These are phyloP conservation scores for Malbranchea cinnamomea DNA, from an alignment of 2,329 filamentous ascomycete species.

Conservation along the genomic window DNA sequence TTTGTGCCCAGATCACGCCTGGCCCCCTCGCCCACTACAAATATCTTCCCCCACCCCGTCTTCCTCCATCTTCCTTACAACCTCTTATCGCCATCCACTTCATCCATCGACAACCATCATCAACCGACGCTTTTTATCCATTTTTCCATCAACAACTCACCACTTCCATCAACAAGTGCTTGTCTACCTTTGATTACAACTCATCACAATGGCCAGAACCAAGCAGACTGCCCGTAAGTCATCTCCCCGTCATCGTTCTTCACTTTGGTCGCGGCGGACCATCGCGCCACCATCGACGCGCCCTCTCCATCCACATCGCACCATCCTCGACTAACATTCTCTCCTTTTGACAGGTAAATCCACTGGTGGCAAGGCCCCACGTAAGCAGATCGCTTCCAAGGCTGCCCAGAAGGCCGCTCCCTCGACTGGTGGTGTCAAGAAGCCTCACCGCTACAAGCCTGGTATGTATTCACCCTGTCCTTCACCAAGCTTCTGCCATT, in stretches of 20 bases:
- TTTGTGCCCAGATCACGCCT: slow-evolving; percentile 8
- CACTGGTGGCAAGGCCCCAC: slow-evolving; percentile 57
- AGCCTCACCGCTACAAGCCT: slow-evolving; percentile 82
- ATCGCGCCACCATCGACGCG: slow-evolving; percentile 2
- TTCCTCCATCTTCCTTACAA: slow-evolving; percentile 12
- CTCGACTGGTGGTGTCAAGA: slow-evolving; percentile 94
- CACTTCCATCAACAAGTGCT: slow-evolving; percentile 19
- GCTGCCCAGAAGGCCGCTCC: slow-evolving; percentile 96
- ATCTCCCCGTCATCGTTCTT: slow-evolving; percentile 13
- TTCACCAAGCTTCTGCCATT: too few relatives aligned
- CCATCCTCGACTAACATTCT: slow-evolving; percentile 16
- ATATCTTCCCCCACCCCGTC: slow-evolving; percentile 12
- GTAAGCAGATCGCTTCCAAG: slow-evolving; percentile 99
- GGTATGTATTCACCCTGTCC: slow-evolving; percentile 36
- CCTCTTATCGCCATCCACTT: slow-evolving; percentile 8
- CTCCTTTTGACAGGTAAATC: slow-evolving; percentile 46
- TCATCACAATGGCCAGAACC: slow-evolving; percentile 33
- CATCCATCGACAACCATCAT: slow-evolving; percentile 14
- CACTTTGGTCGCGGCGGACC: slow-evolving; percentile 1
- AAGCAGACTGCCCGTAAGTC: slow-evolving; percentile 40
- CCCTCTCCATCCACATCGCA: slow-evolving; percentile 11
- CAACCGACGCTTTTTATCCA: slow-evolving; percentile 13
- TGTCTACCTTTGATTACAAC: too few relatives aligned
- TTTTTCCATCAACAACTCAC: slow-evolving; percentile 16
- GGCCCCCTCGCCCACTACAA: slow-evolving; percentile 11